Evolutionary conservation across 108 stramenopile genomes (phyloP).

Genomic region (Discostella stelligeroides): DNA sequence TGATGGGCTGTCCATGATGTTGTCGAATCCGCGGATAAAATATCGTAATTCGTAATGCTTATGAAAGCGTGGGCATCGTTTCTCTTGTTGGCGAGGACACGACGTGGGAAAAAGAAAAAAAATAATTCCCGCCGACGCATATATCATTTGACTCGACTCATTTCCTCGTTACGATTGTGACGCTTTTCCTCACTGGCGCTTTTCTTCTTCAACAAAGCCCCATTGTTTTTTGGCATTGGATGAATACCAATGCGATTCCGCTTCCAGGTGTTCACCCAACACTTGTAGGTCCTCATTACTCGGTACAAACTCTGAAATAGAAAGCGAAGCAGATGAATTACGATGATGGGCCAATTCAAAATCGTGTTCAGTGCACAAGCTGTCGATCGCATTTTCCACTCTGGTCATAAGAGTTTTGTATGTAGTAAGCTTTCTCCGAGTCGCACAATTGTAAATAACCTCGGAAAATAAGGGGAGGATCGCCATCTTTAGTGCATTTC

Average conservation of each 20-base stretch:
- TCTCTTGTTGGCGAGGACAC: too few relatives aligned
- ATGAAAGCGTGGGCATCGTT: too few relatives aligned
- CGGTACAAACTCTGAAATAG: slow-evolving; percentile 1
- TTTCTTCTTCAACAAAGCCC: too few relatives aligned
- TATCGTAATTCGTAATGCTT: too few relatives aligned
- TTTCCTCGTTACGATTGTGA: too few relatives aligned
- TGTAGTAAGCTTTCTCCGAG: slow-evolving; percentile 5
- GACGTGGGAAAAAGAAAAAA: too few relatives aligned
- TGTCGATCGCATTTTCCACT: slow-evolving; percentile 17
- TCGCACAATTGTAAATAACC: slow-evolving; percentile 9
- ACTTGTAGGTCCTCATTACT: slow-evolving; percentile 1
- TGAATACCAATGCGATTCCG: slow-evolving; percentile 13
- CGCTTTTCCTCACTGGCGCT: too few relatives aligned
- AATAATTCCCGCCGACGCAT: too few relatives aligned
- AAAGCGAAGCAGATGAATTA: slow-evolving; percentile 23
- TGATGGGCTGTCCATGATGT: too few relatives aligned
- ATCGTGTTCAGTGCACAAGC: not conserved
- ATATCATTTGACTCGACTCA: too few relatives aligned
- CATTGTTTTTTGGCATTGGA: too few relatives aligned
- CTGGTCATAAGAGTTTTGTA: slow-evolving; percentile 1
- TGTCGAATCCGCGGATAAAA: too few relatives aligned
- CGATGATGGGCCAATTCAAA: not conserved
- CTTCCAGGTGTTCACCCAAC: slow-evolving; percentile 13
- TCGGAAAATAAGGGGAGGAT: slow-evolving; percentile 25
- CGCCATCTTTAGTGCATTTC: not conserved